These are phyloP conservation scores for Macrolepiota fuliginosa DNA, from an alignment of 768 basidiomycete genomes.

Conservation along the genomic window DNA sequence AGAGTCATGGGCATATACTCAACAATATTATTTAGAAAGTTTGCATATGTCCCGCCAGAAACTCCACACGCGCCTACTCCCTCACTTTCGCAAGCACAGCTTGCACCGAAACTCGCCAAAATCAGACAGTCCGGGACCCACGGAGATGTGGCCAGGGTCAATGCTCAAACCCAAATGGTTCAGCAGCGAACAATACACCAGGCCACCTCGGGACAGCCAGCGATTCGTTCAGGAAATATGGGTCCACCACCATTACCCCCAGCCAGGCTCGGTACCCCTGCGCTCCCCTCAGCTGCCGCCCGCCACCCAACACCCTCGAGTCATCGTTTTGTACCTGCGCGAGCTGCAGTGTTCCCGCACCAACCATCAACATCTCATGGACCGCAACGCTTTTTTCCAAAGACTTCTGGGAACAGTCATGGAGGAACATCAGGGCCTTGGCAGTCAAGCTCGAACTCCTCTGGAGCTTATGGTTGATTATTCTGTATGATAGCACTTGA, in stretches of 20 bases:
- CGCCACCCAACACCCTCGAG: background rate
- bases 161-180: constrained; percentile 2
- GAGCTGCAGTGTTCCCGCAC: background rate
- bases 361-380: constrained; percentile 6
- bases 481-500: background rate
- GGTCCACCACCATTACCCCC: constrained; percentile 54
- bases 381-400: constrained; percentile 9
- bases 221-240: constrained; percentile 35
- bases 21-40: constrained; percentile 46
- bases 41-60: constrained; percentile 56
- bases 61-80: constrained; percentile 38
- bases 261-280: constrained; percentile 26
- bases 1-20: constrained; percentile 19
- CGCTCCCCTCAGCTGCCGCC: background rate
- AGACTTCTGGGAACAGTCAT: background rate
- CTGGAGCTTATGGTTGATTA: background rate
- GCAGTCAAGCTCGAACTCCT: background rate
- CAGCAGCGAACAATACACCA: constrained; percentile 7
- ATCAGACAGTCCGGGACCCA: background rate
- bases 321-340: constrained; percentile 16
- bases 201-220: constrained; percentile 17
- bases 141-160: constrained; percentile 10
- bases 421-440: background rate
- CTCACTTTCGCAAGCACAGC: constrained; percentile 40
- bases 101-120: constrained; percentile 26